Percentiles rank a stretch among this genome's conserved stretches.
Evolutionary conservation across 2,329 filamentous ascomycete genomes (phyloP).

Genomic region (Xylariaceae sp.): DNA sequence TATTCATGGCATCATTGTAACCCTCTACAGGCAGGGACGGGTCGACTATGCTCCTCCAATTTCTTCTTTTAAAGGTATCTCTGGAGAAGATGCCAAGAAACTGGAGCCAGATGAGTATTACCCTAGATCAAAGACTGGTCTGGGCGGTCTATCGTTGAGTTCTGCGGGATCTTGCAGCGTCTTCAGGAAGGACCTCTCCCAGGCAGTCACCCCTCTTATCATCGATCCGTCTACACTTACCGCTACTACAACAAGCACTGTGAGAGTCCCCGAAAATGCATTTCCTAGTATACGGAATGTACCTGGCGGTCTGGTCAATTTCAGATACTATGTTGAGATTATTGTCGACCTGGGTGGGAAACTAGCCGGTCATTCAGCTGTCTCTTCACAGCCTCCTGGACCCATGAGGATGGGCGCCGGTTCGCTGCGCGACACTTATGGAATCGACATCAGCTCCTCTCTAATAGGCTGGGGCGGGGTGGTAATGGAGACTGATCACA

Average conservation of each 20-base stretch:
- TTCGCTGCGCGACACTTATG: constrained; percentile 31
- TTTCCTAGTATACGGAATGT: constrained; percentile 91
- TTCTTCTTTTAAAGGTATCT: constrained; percentile 48
- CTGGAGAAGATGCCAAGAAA: constrained; percentile 62
- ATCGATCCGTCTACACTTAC: constrained; percentile 77
- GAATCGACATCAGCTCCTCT: constrained; percentile 40
- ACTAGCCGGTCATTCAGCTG: constrained; percentile 55
- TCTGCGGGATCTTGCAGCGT: constrained; percentile 83
- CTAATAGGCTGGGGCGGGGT: constrained; percentile 57
- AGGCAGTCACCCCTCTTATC: constrained; percentile 83
- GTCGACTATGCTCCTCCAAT: constrained; percentile 70
- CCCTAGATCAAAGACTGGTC: constrained; percentile 79
- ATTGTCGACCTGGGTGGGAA: constrained; percentile 90
- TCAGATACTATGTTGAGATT: constrained; percentile 90
- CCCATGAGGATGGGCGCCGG: constrained; percentile 37
- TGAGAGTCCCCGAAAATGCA: constrained; percentile 82
- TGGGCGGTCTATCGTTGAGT: constrained; percentile 81
- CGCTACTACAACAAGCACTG: constrained; percentile 74
- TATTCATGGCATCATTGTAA: constrained; percentile 87
- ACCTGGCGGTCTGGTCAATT: constrained; percentile 89
- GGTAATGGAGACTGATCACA: constrained; percentile 81
- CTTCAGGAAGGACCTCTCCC: constrained; percentile 92
- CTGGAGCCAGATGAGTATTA: constrained; percentile 79
- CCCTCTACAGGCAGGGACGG: constrained; percentile 83
- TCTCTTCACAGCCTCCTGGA: constrained; percentile 37